A percentile compares a stretch with the other conserved stretches of the same genome.
Evolutionary conservation across 495 filamentous ascomycete genomes (phyloP).

Genomic region (Pyrenopolyporus hunteri): DNA sequence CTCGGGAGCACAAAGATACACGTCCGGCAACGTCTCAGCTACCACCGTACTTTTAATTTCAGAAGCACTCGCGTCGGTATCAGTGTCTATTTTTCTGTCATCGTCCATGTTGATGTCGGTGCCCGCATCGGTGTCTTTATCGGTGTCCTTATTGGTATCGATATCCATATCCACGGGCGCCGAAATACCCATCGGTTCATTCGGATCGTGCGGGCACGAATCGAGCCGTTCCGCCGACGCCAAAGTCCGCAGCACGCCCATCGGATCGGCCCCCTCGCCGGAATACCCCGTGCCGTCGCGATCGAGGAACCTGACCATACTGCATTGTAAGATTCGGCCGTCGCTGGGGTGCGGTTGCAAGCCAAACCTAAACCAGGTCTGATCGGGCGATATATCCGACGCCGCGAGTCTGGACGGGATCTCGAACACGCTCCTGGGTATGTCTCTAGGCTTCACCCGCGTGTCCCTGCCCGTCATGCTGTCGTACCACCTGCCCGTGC

Average conservation of each 20-base stretch:
- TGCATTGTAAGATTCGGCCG: not conserved
- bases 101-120: too few species aligned
- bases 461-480: slow-evolving; percentile 5
- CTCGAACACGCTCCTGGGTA: not conserved
- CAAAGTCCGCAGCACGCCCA: not conserved
- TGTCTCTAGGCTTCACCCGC: not conserved
- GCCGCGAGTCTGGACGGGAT: not conserved
- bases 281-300: not conserved
- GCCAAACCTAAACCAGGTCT: not conserved
- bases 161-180: too few species aligned
- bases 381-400: not conserved
- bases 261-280: not conserved
- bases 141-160: not conserved
- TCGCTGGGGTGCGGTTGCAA: not conserved
- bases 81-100: too few species aligned
- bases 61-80: too few species aligned
- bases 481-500: not conserved
- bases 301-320: not conserved
- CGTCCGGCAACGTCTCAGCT: not conserved
- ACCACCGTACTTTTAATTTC: too few species aligned
- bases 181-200: not conserved
- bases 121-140: not conserved
- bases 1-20: slow-evolving; percentile 5
- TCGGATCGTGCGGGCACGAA: slow-evolving; percentile 1
- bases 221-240: slow-evolving; percentile 11